A percentile compares a stretch with the other conserved stretches of the same genome.
Evolutionary conservation across 116 monocot genomes (phyloP).

Genomic region (Papilionanthe hybrid): DNA sequence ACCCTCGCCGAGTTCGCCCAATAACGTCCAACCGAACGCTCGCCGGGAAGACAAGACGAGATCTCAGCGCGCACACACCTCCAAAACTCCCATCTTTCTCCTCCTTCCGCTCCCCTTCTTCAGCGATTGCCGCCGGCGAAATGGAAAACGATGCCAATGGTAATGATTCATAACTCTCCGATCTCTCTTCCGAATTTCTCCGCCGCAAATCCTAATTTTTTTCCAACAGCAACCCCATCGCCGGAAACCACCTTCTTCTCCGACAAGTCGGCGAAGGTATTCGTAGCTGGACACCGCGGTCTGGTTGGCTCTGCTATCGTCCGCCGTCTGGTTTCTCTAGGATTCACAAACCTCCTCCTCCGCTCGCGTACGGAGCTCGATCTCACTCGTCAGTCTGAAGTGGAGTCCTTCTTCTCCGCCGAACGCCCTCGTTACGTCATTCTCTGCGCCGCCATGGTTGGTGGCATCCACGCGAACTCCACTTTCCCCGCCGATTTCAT

Average conservation of each 20-base stretch:
- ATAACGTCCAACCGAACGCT: too few species aligned
- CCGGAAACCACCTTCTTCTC: constrained; percentile 48
- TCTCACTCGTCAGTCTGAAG: constrained; percentile 70
- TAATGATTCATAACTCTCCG: not conserved
- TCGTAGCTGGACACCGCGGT: constrained; percentile 59
- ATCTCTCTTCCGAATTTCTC: not conserved
- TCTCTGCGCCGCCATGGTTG: constrained; percentile 83
- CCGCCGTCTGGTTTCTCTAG: constrained; percentile 25
- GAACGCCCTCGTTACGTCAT: constrained; percentile 61
- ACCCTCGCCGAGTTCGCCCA: too few species aligned
- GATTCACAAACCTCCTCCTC: constrained; percentile 15
- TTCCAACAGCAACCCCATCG: not conserved
- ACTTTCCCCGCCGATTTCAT: constrained; percentile 89
- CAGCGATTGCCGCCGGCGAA: too few species aligned
- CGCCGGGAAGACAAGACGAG: too few species aligned
- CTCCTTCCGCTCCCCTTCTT: not conserved
- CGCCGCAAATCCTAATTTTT: not conserved
- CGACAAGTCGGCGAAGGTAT: constrained; percentile 65
- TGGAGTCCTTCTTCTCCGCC: constrained; percentile 66
- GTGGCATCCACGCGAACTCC: constrained; percentile 85
- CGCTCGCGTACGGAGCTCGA: constrained; percentile 39
- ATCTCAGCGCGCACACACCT: too few species aligned
- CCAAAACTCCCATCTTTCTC: too few species aligned
- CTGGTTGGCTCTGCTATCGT: constrained; percentile 23
- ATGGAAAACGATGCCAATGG: not conserved